Base-by-base conservation (phyloP, 1,284 basidiomycete genomes). In the Marasmius sp. region DNA sequence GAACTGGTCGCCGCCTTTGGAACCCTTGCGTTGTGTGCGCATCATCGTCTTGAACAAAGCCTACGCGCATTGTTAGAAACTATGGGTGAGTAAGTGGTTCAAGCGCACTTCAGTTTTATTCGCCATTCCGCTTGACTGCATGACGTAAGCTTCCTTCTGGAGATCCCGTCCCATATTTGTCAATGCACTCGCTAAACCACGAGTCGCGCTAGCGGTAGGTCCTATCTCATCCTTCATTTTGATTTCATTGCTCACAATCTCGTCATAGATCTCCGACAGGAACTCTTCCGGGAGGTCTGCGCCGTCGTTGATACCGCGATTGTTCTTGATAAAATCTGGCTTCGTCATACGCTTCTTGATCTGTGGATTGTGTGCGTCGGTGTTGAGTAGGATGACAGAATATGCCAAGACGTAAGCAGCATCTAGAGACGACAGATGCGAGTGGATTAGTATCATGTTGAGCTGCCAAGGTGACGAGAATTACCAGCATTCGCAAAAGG, bases 201-300 rank as follows among this genome's bases (percentile, higher is more conserved):
- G 85, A 43, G 87, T 73, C 0, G 81, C 72, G 7, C 82, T 76
- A 53, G 81, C 69, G 34, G 74, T 73, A 14, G 83, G 69, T 11
- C 77, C 77, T 34, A 95, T 79, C 76, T 98, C 95, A 70, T 98
- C 96, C 78, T 97, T 97, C 95, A 98, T 97, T 68, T 93, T 85
- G 70, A 98, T 98, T 75, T 98, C 96, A 69, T 97, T 95, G 50
- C 75, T 82, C 58, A 88, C 85, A 67, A 98, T 98, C 53, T 97
- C 93, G 68, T 98, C 94, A 73, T 86, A 98, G 64, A 97, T 92
- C 34, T 77, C 78, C 6, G 79, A 81, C 41, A 98, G 74, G 52
- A 92, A 79, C 27, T 96, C 93, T 69, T 97, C 94, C 0, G 95
- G 93, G 53, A 98, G 84, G 74, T 96, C 90, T 50, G 83, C 81